Conservation (phyloP, 1,139 yeast genomes). For the Nakaseomyces kungkrabaensis region DNA sequence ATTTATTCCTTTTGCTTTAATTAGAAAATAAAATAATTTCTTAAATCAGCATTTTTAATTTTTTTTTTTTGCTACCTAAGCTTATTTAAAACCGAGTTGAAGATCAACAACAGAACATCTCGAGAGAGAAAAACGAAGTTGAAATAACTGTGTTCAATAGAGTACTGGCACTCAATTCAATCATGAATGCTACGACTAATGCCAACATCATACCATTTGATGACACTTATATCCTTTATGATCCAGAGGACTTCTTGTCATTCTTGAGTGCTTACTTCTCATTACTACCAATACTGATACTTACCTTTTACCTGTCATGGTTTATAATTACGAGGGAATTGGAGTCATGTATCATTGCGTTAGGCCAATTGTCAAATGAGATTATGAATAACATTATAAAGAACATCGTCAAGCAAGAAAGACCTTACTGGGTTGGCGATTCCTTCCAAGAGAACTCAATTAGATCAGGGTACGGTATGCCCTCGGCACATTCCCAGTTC, state of each 20-base stretch:
- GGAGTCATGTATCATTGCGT: slow-evolving; percentile 74
- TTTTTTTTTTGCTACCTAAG: too few species aligned
- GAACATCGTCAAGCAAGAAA: slow-evolving; percentile 51
- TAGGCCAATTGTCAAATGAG: slow-evolving; percentile 79
- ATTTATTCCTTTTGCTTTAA: too few species aligned
- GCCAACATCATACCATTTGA: slow-evolving; percentile 33
- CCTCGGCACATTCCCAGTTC: slow-evolving; percentile 92
- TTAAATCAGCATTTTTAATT: too few species aligned
- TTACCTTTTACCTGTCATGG: slow-evolving; percentile 78
- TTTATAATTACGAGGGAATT: slow-evolving; percentile 72
- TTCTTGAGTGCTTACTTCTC: slow-evolving; percentile 61
- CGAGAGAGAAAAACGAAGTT: too few species aligned
- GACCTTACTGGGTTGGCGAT: slow-evolving; percentile 57
- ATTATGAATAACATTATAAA: slow-evolving; percentile 61
- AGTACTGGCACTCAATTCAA: background rate
- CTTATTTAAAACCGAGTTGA: too few species aligned
- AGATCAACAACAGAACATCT: too few species aligned
- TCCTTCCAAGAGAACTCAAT: slow-evolving; percentile 39
- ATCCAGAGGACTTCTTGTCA: slow-evolving; percentile 56
- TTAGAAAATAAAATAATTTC: too few species aligned
- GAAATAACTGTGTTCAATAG: too few species aligned
- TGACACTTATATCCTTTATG: slow-evolving; percentile 72
- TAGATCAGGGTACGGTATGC: slow-evolving; percentile 80
- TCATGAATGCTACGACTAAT: slow-evolving; percentile 3
- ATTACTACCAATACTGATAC: slow-evolving; percentile 69